A percentile compares a stretch with the other conserved stretches of the same genome.
Evolutionary conservation across 768 basidiomycete species (phyloP).

Genomic region (Psilocybe cyanescens): DNA sequence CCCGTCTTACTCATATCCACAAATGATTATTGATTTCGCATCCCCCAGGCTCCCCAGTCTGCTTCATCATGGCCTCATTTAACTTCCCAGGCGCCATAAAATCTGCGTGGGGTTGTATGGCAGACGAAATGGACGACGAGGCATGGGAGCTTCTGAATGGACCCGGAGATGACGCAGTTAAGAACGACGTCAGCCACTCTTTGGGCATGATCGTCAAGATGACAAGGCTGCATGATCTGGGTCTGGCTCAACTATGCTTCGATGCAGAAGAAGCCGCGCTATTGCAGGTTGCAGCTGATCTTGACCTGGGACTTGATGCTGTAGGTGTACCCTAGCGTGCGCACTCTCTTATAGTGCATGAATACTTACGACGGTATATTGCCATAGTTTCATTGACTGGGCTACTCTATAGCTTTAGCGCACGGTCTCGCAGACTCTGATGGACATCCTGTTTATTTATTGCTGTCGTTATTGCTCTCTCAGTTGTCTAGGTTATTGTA

Average conservation of each 20-base stretch:
- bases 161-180: slow-evolving; percentile 38
- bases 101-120: slow-evolving; percentile 69
- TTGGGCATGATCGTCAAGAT: slow-evolving; percentile 74
- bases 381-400: no score
- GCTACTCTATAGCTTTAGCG: no score
- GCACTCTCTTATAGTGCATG: not conserved
- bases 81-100: slow-evolving; percentile 66
- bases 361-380: not conserved
- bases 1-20: not conserved
- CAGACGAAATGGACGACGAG: slow-evolving; percentile 67
- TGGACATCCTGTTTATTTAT: not conserved
- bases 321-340: not conserved
- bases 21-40: slow-evolving; percentile 1
- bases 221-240: slow-evolving; percentile 76
- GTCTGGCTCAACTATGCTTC: slow-evolving; percentile 67
- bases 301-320: not conserved
- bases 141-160: slow-evolving; percentile 67
- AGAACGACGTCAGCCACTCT: slow-evolving; percentile 35
- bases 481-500: not conserved
- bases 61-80: slow-evolving; percentile 75
- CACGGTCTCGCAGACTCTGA: not conserved
- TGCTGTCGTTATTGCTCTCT: not conserved
- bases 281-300: slow-evolving; percentile 9
- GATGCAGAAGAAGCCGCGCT: slow-evolving; percentile 28
- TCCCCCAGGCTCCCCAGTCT: slow-evolving; percentile 70